These are phyloP conservation scores for Lathyrus tuberosus DNA, from an alignment of 306 rosid species.

Conservation along the genomic window DNA sequence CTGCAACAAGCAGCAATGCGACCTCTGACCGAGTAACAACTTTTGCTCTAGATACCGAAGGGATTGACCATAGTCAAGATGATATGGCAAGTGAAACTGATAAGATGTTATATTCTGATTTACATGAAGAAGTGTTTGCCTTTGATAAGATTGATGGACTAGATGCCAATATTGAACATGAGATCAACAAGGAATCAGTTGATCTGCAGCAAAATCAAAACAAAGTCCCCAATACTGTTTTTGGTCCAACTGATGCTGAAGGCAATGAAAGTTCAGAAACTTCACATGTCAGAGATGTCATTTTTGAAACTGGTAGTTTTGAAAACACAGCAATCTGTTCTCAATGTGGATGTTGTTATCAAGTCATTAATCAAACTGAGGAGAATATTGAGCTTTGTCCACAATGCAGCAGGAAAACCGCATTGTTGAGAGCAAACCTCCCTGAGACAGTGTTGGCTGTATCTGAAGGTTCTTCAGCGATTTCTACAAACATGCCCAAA, in stretches of 20 bases:
- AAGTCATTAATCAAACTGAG: constrained; percentile 45
- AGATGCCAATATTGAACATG: constrained; percentile 48
- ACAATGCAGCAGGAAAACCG: constrained; percentile 58
- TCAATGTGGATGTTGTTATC: constrained; percentile 59
- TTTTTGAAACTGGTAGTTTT: constrained; percentile 44
- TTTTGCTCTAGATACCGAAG: constrained; percentile 62
- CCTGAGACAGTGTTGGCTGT: constrained; percentile 46
- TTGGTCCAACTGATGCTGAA: constrained; percentile 41
- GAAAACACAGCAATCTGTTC: constrained; percentile 55
- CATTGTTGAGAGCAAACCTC: constrained; percentile 41
- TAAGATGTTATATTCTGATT: constrained; percentile 55
- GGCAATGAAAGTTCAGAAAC: constrained; percentile 48
- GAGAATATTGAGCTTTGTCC: constrained; percentile 51
- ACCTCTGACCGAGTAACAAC: constrained; percentile 64
- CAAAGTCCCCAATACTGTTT: constrained; percentile 42
- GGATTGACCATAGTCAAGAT: constrained; percentile 68
- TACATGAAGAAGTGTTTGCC: constrained; percentile 67
- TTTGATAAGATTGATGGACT: constrained; percentile 73
- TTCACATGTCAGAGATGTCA: constrained; percentile 47
- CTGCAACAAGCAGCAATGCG: constrained; percentile 78
- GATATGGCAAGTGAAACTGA: constrained; percentile 60
- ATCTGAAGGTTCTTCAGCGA: constrained; percentile 43
- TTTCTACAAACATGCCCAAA: constrained; percentile 38
- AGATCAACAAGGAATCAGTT: constrained; percentile 39
- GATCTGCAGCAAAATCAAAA: constrained; percentile 39